A percentile compares a stretch with the other conserved stretches of the same genome.
Evolutionary conservation across 2,329 filamentous ascomycete genomes (phyloP).

Genomic region (Paecilomyces dactylethromorphus): DNA sequence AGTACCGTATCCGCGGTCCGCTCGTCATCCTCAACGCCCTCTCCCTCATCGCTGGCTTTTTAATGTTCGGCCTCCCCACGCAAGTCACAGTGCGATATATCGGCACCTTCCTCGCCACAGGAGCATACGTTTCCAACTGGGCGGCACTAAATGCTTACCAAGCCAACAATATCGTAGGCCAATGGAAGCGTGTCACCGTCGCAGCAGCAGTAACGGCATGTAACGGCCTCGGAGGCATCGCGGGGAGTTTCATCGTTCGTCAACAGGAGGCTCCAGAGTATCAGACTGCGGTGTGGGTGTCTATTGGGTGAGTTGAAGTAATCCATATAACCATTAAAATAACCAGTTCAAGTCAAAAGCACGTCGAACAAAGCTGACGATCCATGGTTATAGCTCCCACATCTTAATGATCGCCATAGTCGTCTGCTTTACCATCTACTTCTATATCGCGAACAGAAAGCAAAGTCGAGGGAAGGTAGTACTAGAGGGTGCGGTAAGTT

Average conservation of each 20-base stretch:
- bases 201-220: conserved; percentile 54
- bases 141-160: conserved; percentile 59
- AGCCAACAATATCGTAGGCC: conserved; percentile 56
- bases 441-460: conserved; percentile 45
- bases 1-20: conserved; percentile 53
- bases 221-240: conserved; percentile 59
- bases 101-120: conserved; percentile 60
- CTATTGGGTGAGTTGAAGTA: conserved; percentile 44
- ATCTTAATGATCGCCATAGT: conserved; percentile 53
- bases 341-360: not conserved
- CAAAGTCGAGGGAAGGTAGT: conserved; percentile 42
- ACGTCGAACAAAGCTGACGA: not conserved
- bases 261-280: conserved; percentile 57
- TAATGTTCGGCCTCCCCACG: conserved; percentile 57
- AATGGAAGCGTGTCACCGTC: conserved; percentile 60
- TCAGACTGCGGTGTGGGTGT: conserved; percentile 60
- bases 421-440: conserved; percentile 46
- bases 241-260: conserved; percentile 60
- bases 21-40: conserved; percentile 60
- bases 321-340: not conserved
- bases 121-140: conserved; percentile 64
- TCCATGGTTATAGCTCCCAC: conserved; percentile 39
- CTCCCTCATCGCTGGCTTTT: conserved; percentile 57
- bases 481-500: conserved; percentile 42
- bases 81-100: conserved; percentile 58